Evolutionary conservation across 306 rosid species (phyloP).

Genomic region (Quercus suber): DNA sequence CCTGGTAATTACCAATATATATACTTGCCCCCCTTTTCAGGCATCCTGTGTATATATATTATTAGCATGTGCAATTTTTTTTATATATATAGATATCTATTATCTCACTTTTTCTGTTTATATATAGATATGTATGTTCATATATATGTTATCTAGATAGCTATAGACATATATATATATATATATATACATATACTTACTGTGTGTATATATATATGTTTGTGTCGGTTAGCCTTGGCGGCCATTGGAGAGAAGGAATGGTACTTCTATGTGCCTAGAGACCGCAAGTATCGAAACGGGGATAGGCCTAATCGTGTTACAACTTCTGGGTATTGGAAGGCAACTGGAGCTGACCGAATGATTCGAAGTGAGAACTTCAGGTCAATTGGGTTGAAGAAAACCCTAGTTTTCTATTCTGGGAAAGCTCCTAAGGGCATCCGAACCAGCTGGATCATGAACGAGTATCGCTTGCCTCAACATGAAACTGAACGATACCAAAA

Average conservation of each 20-base stretch:
- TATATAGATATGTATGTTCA: no score
- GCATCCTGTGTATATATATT: not conserved
- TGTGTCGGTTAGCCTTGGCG: slow-evolving; percentile 63
- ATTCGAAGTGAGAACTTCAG: slow-evolving; percentile 68
- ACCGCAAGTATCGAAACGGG: slow-evolving; percentile 84
- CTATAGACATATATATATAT: no score
- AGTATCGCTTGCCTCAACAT: slow-evolving; percentile 93
- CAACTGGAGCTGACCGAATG: slow-evolving; percentile 96
- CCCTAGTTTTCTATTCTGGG: slow-evolving; percentile 99
- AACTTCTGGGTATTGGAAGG: slow-evolving; percentile 97
- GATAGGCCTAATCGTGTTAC: slow-evolving; percentile 94
- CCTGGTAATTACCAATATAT: slow-evolving; percentile 52
- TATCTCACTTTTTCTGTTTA: not conserved
- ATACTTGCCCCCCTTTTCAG: slow-evolving; percentile 25
- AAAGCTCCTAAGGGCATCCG: slow-evolving; percentile 97
- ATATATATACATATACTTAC: not conserved
- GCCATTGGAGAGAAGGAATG: slow-evolving; percentile 99
- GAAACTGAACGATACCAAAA: slow-evolving; percentile 93
- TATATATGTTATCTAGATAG: no score
- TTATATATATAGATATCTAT: not conserved
- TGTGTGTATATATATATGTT: not conserved
- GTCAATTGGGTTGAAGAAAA: slow-evolving; percentile 93
- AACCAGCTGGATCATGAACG: slow-evolving; percentile 99
- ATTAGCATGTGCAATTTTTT: not conserved
- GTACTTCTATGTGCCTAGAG: slow-evolving; percentile 96